A percentile compares a stretch with the other conserved stretches of the same genome.
phyloP scores from a whole-genome alignment of 345 rosid genomes.

The Linum usitatissimum region DNA sequence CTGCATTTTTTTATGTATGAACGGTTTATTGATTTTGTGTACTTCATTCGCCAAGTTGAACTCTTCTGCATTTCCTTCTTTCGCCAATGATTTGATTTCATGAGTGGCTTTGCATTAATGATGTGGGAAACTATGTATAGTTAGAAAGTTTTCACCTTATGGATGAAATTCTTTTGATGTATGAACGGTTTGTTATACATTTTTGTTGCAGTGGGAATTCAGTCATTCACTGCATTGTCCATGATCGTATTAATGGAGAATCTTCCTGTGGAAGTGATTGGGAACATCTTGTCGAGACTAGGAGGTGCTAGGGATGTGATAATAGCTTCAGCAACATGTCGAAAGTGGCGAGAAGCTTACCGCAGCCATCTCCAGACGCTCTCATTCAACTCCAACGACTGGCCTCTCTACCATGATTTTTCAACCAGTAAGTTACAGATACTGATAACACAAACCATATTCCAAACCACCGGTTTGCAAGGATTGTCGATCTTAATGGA shows the following conservation, averaged over 20 bases:
- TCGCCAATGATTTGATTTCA: too few species aligned
- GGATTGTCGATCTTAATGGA: conserved; percentile 62
- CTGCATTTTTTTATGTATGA: background rate
- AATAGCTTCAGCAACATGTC: conserved; percentile 70
- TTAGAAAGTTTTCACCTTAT: too few species aligned
- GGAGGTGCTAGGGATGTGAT: conserved; percentile 75
- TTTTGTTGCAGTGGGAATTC: too few species aligned
- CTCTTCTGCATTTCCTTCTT: too few species aligned
- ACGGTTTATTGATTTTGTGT: too few species aligned
- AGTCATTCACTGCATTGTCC: background rate
- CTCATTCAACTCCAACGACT: conserved; percentile 61
- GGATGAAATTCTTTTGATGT: too few species aligned
- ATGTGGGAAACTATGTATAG: too few species aligned
- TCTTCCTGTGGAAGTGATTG: conserved; percentile 83
- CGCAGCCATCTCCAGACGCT: conserved; percentile 57
- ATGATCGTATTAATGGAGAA: conserved; percentile 39
- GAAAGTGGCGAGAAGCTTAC: conserved; percentile 77
- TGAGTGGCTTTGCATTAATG: too few species aligned
- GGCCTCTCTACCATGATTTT: conserved; percentile 45
- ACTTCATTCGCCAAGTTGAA: too few species aligned
- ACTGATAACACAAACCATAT: conserved; percentile 67
- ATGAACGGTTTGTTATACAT: too few species aligned
- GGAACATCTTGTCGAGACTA: conserved; percentile 72
- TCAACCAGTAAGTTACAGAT: conserved; percentile 51
- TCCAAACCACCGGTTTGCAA: conserved; percentile 63